Base-by-base conservation (phyloP, 257 asterid genomes). In the Przewalskia tangutica region DNA sequence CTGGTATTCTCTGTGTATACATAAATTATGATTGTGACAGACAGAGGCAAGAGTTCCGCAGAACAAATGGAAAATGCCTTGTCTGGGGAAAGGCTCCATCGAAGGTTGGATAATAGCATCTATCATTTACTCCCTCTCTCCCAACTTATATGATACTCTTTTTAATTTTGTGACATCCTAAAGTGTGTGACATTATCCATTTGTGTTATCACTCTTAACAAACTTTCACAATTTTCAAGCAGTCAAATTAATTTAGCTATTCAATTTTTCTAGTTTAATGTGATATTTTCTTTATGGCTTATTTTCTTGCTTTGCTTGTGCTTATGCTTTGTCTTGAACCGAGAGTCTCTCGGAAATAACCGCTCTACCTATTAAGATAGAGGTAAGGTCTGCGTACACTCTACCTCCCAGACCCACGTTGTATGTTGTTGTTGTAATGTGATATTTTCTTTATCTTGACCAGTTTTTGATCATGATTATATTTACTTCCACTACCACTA, bases 71-170 rank as follows among this genome's bases (percentile, higher is more conserved):
- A 34, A 95, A 94, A 89, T 82, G 92, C 89, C 82, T 85, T 90
- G 94, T 95, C 73, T 95, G 99, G 99, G 99, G 99, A 17, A 95
- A 91, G 89, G 97, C 99, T 4, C 97, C 99, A 50, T 92, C 99
- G 40, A 95, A 95, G 99, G 99, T 95, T 89, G 73, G 48, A 48
- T 64, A 64, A 42, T 77, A 36, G 11, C 80, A 77, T 32, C 32
- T 71, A 44, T 51, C 81, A 77, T 81, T 78, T 79, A 20, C 73
- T 79, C 10, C 18, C 46, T 7, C 34, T 4, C 36, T 64, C 65
- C 64, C 77, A 76, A 38, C 65, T 71, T 60, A 48, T 68, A 51
- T 7, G 79, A 58, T 16, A 34, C 82, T 71, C 4, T 64, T 64
- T 27, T 64, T 23, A 12, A 27, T 64, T 62, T 62, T 60, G 7